Base-by-base conservation (phyloP, 805 yeast species). In the Saccharomycopsis babjevae region DNA sequence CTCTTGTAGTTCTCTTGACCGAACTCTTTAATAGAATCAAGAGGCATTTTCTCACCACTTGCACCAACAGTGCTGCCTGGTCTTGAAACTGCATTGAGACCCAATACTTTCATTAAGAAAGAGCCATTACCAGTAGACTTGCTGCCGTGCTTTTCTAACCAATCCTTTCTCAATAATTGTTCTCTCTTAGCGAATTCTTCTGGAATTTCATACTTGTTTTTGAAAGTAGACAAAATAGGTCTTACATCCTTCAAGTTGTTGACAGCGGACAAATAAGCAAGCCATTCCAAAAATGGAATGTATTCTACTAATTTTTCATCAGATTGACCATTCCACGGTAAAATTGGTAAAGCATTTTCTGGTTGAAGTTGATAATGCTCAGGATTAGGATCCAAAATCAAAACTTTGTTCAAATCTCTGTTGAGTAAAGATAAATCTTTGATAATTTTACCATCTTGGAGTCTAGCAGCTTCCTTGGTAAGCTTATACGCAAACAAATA, bases 241-340 rank as follows among this genome's bases (percentile, higher is more conserved):
- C 97, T 88, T 60, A 94, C 94, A 73, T 94, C 99, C 72, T 82
- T 82, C 68, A 88, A 78, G 66, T 76, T 78, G 38, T 72, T 75
- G 20, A 56, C 39, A 46, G 80, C 82, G 2, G 52, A 46, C 73
- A 90, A 96, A 16, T 96, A 88, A 16, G 97, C 98, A 63, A 94
- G 76, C 76, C 89, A 94, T 76, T 94, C 99, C 67, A 94, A 82
- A 76, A 94, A 86, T 61, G 98, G 97, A 70, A 94, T 90, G 75
- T 92, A 76, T 68, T 80, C 80, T 67, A 94, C 79, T 69, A 94
- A 80, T 61, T 79, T 78, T 73, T 93, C 97, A 70, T 89, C 96
- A 39, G 88, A 80, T 64, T 76, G 76, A 66, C 99, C 99, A 59
- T 79, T 81, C 99, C 99, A 94, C 64, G 87, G 83, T 66, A 83